Evolutionary conservation across 495 filamentous ascomycete genomes (phyloP), one percentile per base, ranked within the genome.

Genomic region (Patellaria atrata): DNA sequence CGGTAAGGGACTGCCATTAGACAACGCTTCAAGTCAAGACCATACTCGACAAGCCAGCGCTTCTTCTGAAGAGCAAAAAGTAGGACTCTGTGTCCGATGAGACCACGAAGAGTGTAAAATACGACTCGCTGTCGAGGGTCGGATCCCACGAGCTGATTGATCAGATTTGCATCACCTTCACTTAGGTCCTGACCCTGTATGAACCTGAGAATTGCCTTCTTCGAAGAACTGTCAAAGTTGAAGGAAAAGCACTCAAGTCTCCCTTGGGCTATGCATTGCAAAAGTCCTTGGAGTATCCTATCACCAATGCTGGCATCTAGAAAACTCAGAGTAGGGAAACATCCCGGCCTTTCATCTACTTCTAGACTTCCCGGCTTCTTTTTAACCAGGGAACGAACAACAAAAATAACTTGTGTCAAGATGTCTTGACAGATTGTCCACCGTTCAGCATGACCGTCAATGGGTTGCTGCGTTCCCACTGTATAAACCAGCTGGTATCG

Each of bases 1-100:
- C 69, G 59, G 37, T 68, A 87, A 0, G 81, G 80, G 0, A 85
- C 76, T 3, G 79, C 79, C 1, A 81, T 60, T 36, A 35, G 32
- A 6, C 6, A 7, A 6, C 28, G 28, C 8, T 30, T 14, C n/a
- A 11, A 14, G 17, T 30, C 6, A 7, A 30, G 13, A 6, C 28
- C 28, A 14, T 7, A 30, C 8, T 14, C 13, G 12, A 30, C 28
- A 7, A 11, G 28, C 28, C 28, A 30, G n/a, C 28, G 12, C 28
- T 30, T 30, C 6, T 8, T 12, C n/a, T 7, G 28, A 8, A 30
- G 28, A 14, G 17, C 28, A 30, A 30, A 30, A 6, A 6, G 6
- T 7, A 30, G 28, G 12, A 30, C 7, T 6, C 28, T 15, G 13
- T 15, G n/a, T 7, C n/a, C 28, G 6, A 30, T 7, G 6, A 30